Evolutionary conservation across 1,284 basidiomycete species (phyloP).

Genomic region (Ustilago lituana): DNA sequence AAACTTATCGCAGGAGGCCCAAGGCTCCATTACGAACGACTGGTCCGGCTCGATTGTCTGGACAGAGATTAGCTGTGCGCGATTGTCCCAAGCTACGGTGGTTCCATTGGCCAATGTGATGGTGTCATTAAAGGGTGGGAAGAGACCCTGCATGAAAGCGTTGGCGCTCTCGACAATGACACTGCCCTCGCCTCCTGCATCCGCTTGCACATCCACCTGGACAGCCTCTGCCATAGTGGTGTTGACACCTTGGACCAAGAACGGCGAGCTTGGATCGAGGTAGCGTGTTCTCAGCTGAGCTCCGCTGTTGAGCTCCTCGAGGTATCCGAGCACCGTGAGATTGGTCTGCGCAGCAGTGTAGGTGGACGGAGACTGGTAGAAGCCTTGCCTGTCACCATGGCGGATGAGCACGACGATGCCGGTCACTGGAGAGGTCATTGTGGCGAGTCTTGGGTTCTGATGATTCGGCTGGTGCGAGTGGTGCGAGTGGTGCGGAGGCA

Average conservation of each 20-base stretch:
- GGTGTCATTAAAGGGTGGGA: constrained; percentile 56
- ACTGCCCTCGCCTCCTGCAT: constrained; percentile 80
- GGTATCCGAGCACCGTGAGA: constrained; percentile 82
- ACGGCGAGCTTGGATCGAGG: constrained; percentile 72
- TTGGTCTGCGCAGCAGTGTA: constrained; percentile 78
- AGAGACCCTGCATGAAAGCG: constrained; percentile 68
- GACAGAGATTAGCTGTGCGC: constrained; percentile 76
- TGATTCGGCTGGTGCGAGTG: too few relatives aligned
- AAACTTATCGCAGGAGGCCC: constrained; percentile 72
- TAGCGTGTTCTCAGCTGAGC: constrained; percentile 76
- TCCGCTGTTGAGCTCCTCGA: constrained; percentile 78
- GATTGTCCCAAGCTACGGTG: constrained; percentile 77
- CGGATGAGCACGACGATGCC: constrained; percentile 83
- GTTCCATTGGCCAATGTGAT: constrained; percentile 75
- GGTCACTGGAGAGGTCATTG: constrained; percentile 69
- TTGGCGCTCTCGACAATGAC: constrained; percentile 79
- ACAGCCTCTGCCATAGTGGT: constrained; percentile 35
- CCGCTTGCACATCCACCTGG: constrained; percentile 50
- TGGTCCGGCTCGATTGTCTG: constrained; percentile 84
- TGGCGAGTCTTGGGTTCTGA: not conserved
- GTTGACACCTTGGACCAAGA: constrained; percentile 74
- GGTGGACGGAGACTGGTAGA: constrained; percentile 53
- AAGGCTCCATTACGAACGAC: constrained; percentile 83
- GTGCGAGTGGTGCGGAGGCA: too few relatives aligned
- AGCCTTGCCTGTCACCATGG: constrained; percentile 79